Percentiles rank a stretch among this genome's conserved stretches.
Evolutionary conservation across 495 filamentous ascomycete species (phyloP).

Genomic region (Penicillium lagena): DNA sequence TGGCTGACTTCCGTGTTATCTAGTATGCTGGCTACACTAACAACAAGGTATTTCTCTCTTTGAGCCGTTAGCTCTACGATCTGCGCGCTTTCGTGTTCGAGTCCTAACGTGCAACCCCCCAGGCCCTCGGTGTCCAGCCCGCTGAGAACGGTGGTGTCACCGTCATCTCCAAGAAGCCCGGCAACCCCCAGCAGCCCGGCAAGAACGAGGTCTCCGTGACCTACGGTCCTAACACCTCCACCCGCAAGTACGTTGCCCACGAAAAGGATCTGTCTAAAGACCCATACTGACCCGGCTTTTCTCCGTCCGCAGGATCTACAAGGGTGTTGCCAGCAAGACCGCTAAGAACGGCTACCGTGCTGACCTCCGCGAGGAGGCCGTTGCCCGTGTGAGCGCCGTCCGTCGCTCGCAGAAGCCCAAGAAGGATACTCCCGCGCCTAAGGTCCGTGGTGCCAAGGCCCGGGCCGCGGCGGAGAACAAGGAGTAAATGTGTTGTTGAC

Average conservation of each 20-base stretch:
- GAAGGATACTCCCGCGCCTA: slow-evolving; percentile 67
- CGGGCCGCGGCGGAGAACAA: slow-evolving; percentile 54
- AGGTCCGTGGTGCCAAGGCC: slow-evolving; percentile 77
- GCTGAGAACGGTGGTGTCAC: slow-evolving; percentile 63
- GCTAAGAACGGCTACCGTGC: slow-evolving; percentile 79
- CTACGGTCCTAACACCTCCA: slow-evolving; percentile 61
- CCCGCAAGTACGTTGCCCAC: slow-evolving; percentile 61
- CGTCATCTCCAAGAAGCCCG: slow-evolving; percentile 76
- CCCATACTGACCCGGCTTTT: slow-evolving; percentile 8
- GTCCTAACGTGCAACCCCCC: slow-evolving; percentile 4
- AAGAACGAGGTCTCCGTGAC: slow-evolving; percentile 55
- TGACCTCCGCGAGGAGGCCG: slow-evolving; percentile 80
- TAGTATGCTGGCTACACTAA: slow-evolving; percentile 88
- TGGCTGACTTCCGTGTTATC: slow-evolving; percentile 2
- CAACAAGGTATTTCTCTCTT: slow-evolving; percentile 66
- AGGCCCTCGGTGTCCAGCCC: slow-evolving; percentile 76
- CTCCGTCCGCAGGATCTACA: slow-evolving; percentile 65
- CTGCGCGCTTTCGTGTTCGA: slow-evolving; percentile 2
- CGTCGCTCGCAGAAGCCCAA: slow-evolving; percentile 68
- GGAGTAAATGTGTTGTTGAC: slow-evolving; percentile 28
- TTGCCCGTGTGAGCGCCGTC: slow-evolving; percentile 84
- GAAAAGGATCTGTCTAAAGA: no score
- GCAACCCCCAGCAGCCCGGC: slow-evolving; percentile 59
- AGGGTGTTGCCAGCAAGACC: slow-evolving; percentile 68
- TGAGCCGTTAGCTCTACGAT: not conserved